These are phyloP conservation scores for Xerocomus minutiporus DNA, from an alignment of 1,284 basidiomycete species.

Conservation along the genomic window DNA sequence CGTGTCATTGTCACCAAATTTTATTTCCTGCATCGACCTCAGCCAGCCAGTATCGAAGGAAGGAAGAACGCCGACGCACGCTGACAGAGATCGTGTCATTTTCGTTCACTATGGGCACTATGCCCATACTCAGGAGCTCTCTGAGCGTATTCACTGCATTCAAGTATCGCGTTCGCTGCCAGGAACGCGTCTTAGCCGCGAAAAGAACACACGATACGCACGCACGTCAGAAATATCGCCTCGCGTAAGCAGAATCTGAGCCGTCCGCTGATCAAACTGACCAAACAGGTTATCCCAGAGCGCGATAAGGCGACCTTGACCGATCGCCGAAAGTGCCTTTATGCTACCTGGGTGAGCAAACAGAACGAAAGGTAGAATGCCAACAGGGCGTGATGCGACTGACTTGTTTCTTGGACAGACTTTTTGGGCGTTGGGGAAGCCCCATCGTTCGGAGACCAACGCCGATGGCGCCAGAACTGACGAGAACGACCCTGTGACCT, in stretches of 20 bases:
- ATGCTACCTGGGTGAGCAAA: constrained; percentile 12
- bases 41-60: background rate
- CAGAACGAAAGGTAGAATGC: background rate
- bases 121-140: constrained; percentile 84
- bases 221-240: constrained; percentile 95
- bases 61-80: constrained; percentile 48
- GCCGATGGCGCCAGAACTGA: constrained; percentile 94
- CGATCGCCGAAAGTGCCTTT: constrained; percentile 92
- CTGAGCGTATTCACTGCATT: constrained; percentile 93
- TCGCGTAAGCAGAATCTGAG: constrained; percentile 90
- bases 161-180: constrained; percentile 83
- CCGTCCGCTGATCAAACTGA: constrained; percentile 90
- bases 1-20: constrained; percentile 99
- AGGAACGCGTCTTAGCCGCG: constrained; percentile 2
- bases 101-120: constrained; percentile 93
- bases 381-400: constrained; percentile 6
- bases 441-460: constrained; percentile 93
- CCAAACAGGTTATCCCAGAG: constrained; percentile 96
- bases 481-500: constrained; percentile 93
- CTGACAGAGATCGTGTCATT: constrained; percentile 95
- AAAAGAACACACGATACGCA: background rate
- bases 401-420: constrained; percentile 86
- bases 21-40: constrained; percentile 74
- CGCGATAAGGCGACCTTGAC: constrained; percentile 93
- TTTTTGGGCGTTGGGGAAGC: constrained; percentile 76